Conservation (phyloP, 371 early-diverging fungal genomes). For the Mucor lusitanicus region DNA sequence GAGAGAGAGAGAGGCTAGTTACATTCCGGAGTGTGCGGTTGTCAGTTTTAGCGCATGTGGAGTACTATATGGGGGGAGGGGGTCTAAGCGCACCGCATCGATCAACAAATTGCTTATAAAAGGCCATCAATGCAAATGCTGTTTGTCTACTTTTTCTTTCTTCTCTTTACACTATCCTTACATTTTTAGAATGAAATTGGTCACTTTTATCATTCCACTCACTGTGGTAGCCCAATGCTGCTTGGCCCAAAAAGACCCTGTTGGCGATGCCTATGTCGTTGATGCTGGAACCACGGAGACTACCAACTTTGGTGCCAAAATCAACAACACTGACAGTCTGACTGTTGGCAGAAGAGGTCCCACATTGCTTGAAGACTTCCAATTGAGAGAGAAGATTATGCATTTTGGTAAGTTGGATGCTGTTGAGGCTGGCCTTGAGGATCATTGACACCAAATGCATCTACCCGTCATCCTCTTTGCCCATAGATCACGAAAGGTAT, state of each 20-base stretch:
- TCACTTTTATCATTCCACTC: neutral
- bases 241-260: neutral
- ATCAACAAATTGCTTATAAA: neutral
- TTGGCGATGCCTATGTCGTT: slow-evolving; percentile 4
- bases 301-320: slow-evolving; percentile 27
- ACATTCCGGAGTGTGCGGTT: neutral
- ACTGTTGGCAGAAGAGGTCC: slow-evolving; percentile 52
- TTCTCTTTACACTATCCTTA: neutral
- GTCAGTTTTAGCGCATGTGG: neutral
- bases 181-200: neutral
- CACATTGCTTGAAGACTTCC: slow-evolving; percentile 52
- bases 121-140: neutral
- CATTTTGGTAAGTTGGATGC: slow-evolving; percentile 46
- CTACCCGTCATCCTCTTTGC: too few relatives aligned
- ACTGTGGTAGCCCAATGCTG: neutral
- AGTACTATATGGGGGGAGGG: too few relatives aligned
- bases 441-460: neutral
- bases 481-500: slow-evolving; percentile 21
- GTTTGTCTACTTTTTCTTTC: neutral
- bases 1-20: neutral
- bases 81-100: neutral
- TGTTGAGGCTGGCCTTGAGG: neutral
- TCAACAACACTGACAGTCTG: slow-evolving; percentile 30
- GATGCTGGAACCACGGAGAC: slow-evolving; percentile 29
- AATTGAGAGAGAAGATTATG: slow-evolving; percentile 51